Conservation (phyloP, 2,329 filamentous ascomycete species). For the Myriosclerotinia scirpicola region DNA sequence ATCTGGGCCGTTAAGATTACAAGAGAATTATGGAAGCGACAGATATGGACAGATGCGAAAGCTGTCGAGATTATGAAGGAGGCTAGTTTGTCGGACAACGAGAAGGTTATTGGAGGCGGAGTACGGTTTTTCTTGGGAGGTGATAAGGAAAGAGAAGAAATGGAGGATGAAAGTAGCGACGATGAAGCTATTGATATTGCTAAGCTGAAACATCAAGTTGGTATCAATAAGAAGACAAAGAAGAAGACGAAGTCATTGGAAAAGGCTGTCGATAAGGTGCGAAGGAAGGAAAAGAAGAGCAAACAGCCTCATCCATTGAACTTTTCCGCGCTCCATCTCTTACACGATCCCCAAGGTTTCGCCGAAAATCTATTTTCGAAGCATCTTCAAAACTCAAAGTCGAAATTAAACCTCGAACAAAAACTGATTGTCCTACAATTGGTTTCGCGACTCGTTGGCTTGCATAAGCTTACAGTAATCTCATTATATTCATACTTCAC, state of each 20-base stretch:
- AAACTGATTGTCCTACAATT: constrained; percentile 89
- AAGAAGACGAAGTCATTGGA: constrained; percentile 80
- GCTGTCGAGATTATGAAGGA: constrained; percentile 99
- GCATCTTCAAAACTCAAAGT: constrained; percentile 83
- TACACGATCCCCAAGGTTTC: constrained; percentile 93
- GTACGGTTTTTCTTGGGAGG: constrained; percentile 94
- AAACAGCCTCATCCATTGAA: constrained; percentile 83
- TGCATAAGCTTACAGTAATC: constrained; percentile 89
- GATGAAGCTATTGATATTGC: constrained; percentile 80
- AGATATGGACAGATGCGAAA: constrained; percentile 93
- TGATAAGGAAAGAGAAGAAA: constrained; percentile 91
- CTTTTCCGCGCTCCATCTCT: constrained; percentile 90
- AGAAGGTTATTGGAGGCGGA: constrained; percentile 85
- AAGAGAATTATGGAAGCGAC: constrained; percentile 91
- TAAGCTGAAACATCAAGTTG: constrained; percentile 78
- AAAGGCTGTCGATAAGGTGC: constrained; percentile 78
- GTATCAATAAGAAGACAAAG: constrained; percentile 95
- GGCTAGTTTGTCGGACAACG: constrained; percentile 82
- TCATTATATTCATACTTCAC: constrained; percentile 70
- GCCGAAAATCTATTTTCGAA: constrained; percentile 87
- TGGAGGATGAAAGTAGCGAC: constrained; percentile 84
- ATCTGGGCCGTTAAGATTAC: constrained; percentile 97
- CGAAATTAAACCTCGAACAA: constrained; percentile 82
- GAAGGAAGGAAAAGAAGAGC: constrained; percentile 84
- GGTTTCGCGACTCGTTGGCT: constrained; percentile 83